Percentiles rank a stretch among this genome's conserved stretches.
These are phyloP conservation scores for Pouteria campechiana DNA, from an alignment of 179 eudicot genomes.

Conservation along the genomic window DNA sequence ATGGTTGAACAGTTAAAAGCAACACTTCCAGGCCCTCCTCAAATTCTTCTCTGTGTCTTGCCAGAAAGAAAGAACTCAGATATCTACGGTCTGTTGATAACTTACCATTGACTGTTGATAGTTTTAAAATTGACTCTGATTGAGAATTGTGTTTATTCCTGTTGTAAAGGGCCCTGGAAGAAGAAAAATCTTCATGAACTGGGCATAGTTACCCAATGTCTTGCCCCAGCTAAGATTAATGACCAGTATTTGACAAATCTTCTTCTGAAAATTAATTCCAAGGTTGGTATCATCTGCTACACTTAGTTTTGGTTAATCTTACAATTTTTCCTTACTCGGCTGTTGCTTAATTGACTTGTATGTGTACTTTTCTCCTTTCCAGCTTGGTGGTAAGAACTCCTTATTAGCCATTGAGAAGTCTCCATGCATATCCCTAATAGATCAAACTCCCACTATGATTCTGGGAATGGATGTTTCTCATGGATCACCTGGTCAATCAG, in stretches of 20 bases:
- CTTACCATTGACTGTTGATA: background rate
- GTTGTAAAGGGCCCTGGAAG: constrained; percentile 86
- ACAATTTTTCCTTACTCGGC: background rate
- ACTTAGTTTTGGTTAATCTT: background rate
- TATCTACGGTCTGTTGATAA: constrained; percentile 70
- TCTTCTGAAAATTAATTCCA: constrained; percentile 81
- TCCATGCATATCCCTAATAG: constrained; percentile 39
- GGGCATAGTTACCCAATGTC: constrained; percentile 79
- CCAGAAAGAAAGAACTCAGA: constrained; percentile 76
- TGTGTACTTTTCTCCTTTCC: constrained; percentile 7
- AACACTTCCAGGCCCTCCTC: constrained; percentile 76
- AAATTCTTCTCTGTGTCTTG: constrained; percentile 79
- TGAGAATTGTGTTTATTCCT: background rate
- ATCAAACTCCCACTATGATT: constrained; percentile 84
- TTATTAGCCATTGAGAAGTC: constrained; percentile 67
- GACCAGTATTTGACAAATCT: constrained; percentile 80
- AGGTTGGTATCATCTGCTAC: constrained; percentile 26
- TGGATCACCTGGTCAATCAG: constrained; percentile 76
- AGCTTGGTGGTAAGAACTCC: constrained; percentile 94
- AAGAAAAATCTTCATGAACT: constrained; percentile 51
- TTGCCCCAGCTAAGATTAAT: constrained; percentile 67
- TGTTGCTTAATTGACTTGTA: background rate
- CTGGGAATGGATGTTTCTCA: constrained; percentile 97
- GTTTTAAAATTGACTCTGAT: no score
- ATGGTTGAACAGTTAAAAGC: constrained; percentile 69